Evolutionary conservation across 495 filamentous ascomycete genomes (phyloP), one percentile per base, ranked within the genome.

Genomic region (Podospora bellae-mahoneyi): DNA sequence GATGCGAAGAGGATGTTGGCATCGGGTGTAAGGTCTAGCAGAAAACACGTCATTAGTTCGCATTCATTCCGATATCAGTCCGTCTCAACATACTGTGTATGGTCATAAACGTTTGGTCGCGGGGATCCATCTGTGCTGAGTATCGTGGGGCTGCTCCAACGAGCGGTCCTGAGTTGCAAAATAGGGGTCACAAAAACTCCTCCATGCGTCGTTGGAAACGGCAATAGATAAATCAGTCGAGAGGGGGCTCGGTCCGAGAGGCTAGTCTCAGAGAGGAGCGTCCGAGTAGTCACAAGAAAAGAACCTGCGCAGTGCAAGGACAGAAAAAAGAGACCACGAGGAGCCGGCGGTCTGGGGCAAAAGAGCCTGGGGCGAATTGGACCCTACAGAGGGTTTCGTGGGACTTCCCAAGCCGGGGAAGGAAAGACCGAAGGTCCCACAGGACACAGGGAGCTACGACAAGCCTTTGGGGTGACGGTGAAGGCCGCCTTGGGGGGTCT

Each of bases 71-170:
- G 16, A 55, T 53, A 23, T 61, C 60, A 48, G 18, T 57, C 63
- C 5, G 18, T 61, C 54, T 72, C 69, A 71, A 86, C 89, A 81
- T 78, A 88, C 93, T 92, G 79, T 96, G 92, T 71, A 96, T 96
- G 69, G 92, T 92, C 81, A 96, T 96, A 81, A 96, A 96, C 57
- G 92, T 96, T 70, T 90, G 91, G 80, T 95, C 76, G 62, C 72
- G 72, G 9, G 72, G 75, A 56, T 78, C 92, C 92, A 95, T 95
- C 74, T 71, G 79, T 77, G 69, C 73, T 72, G 74, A 72, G 70
- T 44, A 64, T 71, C 69, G 74, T 69, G 73, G 61, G 73, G 75
- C 77, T 71, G 76, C 75, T 75, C 72, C 68, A 68, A 74, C 71
- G 78, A 77, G 78, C 72, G 66, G 69, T 71, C 72, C 72, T 74